Conservation (phyloP, 140 eudicot genomes). For the Bidens hawaiensis region DNA sequence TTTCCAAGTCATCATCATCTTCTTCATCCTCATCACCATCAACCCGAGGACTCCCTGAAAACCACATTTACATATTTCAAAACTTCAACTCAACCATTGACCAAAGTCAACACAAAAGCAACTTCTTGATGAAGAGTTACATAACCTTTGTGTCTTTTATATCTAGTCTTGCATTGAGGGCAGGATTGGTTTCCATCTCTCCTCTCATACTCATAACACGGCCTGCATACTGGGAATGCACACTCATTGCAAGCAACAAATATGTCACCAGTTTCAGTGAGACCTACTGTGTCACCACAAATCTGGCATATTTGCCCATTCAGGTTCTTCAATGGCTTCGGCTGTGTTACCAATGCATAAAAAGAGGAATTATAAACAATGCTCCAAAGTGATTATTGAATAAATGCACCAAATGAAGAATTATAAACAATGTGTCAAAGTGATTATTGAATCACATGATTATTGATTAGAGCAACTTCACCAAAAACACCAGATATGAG, state of each 20-base stretch:
- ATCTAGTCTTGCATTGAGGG: conserved; percentile 94
- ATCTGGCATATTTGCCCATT: conserved; percentile 79
- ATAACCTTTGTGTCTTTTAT: conserved; percentile 75
- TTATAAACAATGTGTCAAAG: background rate
- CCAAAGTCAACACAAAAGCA: conserved; percentile 2
- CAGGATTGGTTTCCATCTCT: conserved; percentile 86
- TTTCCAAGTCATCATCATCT: conserved; percentile 88
- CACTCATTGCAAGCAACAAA: conserved; percentile 96
- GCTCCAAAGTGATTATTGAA: too few species aligned
- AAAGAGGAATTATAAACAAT: background rate
- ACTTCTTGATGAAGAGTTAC: too few species aligned
- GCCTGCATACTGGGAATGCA: conserved; percentile 89
- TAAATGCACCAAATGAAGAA: too few species aligned
- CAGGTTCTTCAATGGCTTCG: conserved; percentile 59
- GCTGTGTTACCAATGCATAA: conserved; percentile 41
- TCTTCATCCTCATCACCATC: conserved; percentile 97
- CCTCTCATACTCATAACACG: conserved; percentile 90
- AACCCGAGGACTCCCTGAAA: conserved; percentile 74
- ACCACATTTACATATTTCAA: background rate
- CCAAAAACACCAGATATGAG: too few species aligned
- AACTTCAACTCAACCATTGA: background rate
- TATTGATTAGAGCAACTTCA: background rate
- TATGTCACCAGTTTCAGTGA: conserved; percentile 45
- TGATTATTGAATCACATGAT: background rate
- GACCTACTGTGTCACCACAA: conserved; percentile 76